Conservation (phyloP, 164 flowering plant species). For the Brasenia schreberi region DNA sequence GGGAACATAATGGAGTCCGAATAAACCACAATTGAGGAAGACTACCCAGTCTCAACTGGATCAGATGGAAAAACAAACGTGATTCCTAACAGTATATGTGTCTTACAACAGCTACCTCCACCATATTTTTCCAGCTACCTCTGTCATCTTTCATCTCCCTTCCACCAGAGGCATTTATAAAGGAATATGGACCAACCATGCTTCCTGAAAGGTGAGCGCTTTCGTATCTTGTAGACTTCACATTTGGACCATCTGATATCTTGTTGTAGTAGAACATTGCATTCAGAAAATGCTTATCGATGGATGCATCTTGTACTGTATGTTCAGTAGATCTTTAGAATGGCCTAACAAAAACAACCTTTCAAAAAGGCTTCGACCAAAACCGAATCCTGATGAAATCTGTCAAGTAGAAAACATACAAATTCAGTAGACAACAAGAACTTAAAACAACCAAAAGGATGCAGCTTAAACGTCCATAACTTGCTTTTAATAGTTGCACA, state of each 20-base stretch:
- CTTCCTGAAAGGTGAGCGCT: constrained; percentile 19
- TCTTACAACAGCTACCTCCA: constrained; percentile 25
- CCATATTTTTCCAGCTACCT: constrained; percentile 24
- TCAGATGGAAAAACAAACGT: too few species aligned
- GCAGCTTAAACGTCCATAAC: constrained; percentile 6
- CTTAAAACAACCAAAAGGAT: background rate
- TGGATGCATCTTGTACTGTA: constrained; percentile 46
- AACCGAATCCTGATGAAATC: constrained; percentile 17
- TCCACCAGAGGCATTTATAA: constrained; percentile 20
- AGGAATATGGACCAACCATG: constrained; percentile 42
- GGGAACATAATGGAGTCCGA: too few species aligned
- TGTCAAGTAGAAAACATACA: background rate
- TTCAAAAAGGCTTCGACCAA: constrained; percentile 37
- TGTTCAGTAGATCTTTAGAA: constrained; percentile 25
- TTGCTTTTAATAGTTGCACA: constrained; percentile 43
- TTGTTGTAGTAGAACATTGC: constrained; percentile 19
- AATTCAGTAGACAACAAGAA: background rate
- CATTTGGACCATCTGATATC: constrained; percentile 27
- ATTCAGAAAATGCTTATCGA: constrained; percentile 40
- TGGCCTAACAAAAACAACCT: constrained; percentile 27
- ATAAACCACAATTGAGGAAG: background rate
- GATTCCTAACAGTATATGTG: background rate
- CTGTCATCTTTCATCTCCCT: constrained; percentile 16
- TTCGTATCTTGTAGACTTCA: constrained; percentile 8
- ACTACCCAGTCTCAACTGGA: background rate